Percentiles rank a stretch among this genome's conserved stretches.
Evolutionary conservation across 768 basidiomycete genomes (phyloP).

Genomic region (Stropharia rugosoannulata): DNA sequence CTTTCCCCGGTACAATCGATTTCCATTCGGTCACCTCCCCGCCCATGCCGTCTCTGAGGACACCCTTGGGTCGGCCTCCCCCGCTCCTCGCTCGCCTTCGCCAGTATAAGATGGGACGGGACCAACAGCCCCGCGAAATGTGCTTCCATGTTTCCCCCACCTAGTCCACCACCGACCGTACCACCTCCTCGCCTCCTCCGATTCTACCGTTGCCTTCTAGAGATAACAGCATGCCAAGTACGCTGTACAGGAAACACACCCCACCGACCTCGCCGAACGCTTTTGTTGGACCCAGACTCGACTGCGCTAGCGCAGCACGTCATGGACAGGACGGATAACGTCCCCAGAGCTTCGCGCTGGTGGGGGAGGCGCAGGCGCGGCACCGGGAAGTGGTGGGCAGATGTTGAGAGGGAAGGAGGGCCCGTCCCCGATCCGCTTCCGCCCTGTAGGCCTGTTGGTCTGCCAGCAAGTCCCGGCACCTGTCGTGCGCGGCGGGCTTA

Average conservation of each 20-base stretch:
- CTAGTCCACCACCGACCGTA: slow-evolving; percentile 39
- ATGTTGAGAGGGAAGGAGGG: slow-evolving; percentile 46
- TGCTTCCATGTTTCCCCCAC: slow-evolving; percentile 47
- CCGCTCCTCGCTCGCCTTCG: slow-evolving; percentile 19
- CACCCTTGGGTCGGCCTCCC: too few species aligned
- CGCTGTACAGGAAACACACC: too few species aligned
- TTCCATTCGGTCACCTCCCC: too few species aligned
- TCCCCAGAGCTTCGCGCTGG: slow-evolving; percentile 9
- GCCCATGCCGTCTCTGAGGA: background rate
- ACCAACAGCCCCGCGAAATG: slow-evolving; percentile 32
- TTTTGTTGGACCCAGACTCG: slow-evolving; percentile 14
- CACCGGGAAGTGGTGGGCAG: slow-evolving; percentile 8
- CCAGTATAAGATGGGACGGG: slow-evolving; percentile 27
- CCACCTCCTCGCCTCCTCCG: slow-evolving; percentile 40
- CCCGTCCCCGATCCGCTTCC: slow-evolving; percentile 40
- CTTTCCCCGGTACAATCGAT: too few species aligned
- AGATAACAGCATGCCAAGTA: too few species aligned
- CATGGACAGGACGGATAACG: slow-evolving; percentile 15
- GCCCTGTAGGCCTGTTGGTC: slow-evolving; percentile 25
- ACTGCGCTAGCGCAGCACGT: slow-evolving; percentile 21
- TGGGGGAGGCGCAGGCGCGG: background rate
- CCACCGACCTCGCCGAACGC: slow-evolving; percentile 5
- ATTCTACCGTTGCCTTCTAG: background rate
- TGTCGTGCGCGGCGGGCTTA: slow-evolving; percentile 14
- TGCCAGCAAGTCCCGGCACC: slow-evolving; percentile 4